Conservation (phyloP, 2,329 filamentous ascomycete species). For the Sarocladium strictum region DNA sequence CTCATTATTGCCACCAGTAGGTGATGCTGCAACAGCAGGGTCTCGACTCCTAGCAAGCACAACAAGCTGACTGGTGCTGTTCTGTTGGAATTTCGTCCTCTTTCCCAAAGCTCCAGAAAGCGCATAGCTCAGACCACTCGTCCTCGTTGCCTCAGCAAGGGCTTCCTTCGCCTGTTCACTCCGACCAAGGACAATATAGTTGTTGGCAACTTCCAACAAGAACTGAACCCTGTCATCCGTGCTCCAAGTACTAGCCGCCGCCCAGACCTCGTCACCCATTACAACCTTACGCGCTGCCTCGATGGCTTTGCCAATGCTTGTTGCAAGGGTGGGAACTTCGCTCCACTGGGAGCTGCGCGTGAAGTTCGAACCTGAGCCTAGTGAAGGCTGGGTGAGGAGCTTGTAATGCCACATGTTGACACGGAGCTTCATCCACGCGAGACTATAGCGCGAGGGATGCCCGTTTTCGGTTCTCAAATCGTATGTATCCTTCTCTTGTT, state of each 20-base stretch:
- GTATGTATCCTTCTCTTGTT: conserved; percentile 18
- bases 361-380: conserved; percentile 49
- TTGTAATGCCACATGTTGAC: conserved; percentile 65
- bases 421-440: conserved; percentile 61
- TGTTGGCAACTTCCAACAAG: conserved; percentile 73
- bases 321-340: conserved; percentile 51
- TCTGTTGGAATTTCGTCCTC: conserved; percentile 73
- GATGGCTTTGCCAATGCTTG: conserved; percentile 38
- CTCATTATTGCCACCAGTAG: conserved; percentile 13
- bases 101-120: conserved; percentile 85
- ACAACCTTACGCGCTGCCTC: conserved; percentile 34
- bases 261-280: conserved; percentile 30
- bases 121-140: conserved; percentile 71
- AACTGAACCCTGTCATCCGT: conserved; percentile 59
- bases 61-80: conserved; percentile 79
- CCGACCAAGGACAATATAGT: conserved; percentile 77
- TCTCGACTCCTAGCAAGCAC: conserved; percentile 73
- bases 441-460: conserved; percentile 19
- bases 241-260: conserved; percentile 29
- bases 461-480: background rate
- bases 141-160: conserved; percentile 59
- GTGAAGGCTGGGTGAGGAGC: conserved; percentile 50
- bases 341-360: conserved; percentile 53
- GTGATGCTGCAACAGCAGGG: conserved; percentile 16
- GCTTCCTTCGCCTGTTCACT: conserved; percentile 69